Percentiles rank a stretch among this genome's conserved stretches.
These are phyloP conservation scores for Vairimorpha ceranae DNA, from an alignment of 371 early-diverging fungal species.

Conservation along the genomic window DNA sequence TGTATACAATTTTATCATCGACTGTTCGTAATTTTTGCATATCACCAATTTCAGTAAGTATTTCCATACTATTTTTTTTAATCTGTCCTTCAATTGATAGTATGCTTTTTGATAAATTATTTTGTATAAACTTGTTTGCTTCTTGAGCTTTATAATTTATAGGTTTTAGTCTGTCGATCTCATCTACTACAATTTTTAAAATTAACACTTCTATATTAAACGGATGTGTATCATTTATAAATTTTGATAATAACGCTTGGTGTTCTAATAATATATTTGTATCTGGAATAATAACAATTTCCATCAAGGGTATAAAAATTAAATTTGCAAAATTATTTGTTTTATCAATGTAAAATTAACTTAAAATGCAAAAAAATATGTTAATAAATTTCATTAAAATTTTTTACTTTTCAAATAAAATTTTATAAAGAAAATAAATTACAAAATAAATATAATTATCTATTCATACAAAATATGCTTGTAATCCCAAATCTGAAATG, in stretches of 20 bases:
- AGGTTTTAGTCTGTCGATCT: slow-evolving; percentile 36
- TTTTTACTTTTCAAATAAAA: too few species aligned
- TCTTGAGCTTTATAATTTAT: slow-evolving; percentile 18
- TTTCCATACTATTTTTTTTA: slow-evolving; percentile 26
- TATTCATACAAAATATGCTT: too few species aligned
- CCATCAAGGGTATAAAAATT: slow-evolving; percentile 20
- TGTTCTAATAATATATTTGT: slow-evolving; percentile 51
- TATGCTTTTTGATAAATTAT: background rate
- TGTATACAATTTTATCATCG: slow-evolving; percentile 50
- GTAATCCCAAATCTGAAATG: slow-evolving; percentile 6
- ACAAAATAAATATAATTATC: too few species aligned
- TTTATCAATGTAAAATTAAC: too few species aligned
- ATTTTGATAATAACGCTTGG: slow-evolving; percentile 22
- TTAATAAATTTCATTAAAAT: too few species aligned
- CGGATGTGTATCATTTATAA: slow-evolving; percentile 12
- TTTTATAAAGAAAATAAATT: too few species aligned
- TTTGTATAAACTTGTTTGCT: slow-evolving; percentile 38
- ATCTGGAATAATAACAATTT: slow-evolving; percentile 42
- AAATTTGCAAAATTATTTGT: background rate
- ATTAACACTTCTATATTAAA: slow-evolving; percentile 24
- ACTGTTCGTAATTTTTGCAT: slow-evolving; percentile 20
- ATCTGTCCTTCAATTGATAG: slow-evolving; percentile 40
- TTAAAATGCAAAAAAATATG: too few species aligned
- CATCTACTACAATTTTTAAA: slow-evolving; percentile 39
- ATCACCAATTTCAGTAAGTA: slow-evolving; percentile 1